Base-by-base conservation (phyloP, 371 early-diverging fungal genomes). In the Entomophthora muscae region DNA sequence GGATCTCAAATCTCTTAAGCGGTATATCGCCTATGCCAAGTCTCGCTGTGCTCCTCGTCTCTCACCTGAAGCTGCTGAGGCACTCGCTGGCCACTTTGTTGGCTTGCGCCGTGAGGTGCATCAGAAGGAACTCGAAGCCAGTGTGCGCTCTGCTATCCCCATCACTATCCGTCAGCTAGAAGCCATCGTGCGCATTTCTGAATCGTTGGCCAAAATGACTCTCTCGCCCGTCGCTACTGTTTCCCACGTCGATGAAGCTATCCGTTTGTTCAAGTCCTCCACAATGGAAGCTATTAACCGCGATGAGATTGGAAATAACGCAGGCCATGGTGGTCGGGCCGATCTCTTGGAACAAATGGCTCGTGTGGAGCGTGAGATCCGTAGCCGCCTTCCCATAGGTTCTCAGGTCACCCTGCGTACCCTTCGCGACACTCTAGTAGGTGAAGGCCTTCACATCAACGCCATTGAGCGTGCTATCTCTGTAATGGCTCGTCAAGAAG, bases 121-220 rank as follows among this genome's bases (percentile, higher is more conserved):
- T 63, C 78, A 81, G 42, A 71, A 88, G 55, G 93, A 93, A 72
- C 78, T 80, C 65, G 83, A 85, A 65, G 80, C 76, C 28, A 73
- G 82, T 28, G 79, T 80, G 61, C 79, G 91, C 67, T 86, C 90
- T 1, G 80, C 92, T 30, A 95, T 99, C 64, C 99, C 99, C 1
- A 99, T 99, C 68, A 99, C 99, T 3, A 86, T 99, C 66, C 85
- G 95, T 73, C 99, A 99, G 76, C 76, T 99, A 64, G 99, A 99
- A 75, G 98, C 99, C 62, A 93, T 99, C 67, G 87, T 98, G 57
- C 92, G 99, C 72, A 88, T 99, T 57, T 87, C 98, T n/a, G 99
- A 99, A 78, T 82, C 98, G 12, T 74, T 99, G 51, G 99, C 99
- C 63, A 98, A 98, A 71, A 90, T 99, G 82, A 83, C 88, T 23